These are phyloP conservation scores for Sphaceloma murrayae DNA, from an alignment of 2,329 filamentous ascomycete species.

Conservation along the genomic window DNA sequence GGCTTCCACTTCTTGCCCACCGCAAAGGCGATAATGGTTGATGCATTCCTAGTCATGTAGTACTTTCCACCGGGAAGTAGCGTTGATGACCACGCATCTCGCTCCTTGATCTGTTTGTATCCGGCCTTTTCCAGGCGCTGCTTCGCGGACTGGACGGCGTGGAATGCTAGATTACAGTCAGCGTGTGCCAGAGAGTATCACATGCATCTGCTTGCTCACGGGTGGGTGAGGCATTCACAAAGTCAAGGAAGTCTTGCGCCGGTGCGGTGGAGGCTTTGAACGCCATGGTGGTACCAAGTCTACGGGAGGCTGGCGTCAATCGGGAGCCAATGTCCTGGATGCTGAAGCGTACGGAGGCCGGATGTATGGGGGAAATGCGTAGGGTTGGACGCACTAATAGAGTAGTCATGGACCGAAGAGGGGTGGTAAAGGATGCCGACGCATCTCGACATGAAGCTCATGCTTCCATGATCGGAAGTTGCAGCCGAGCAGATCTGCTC, in stretches of 20 bases:
- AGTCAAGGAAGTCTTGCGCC: slow-evolving; percentile 79
- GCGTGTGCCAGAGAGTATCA: not conserved
- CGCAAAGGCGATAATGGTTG: slow-evolving; percentile 85
- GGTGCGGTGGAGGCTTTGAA: slow-evolving; percentile 35
- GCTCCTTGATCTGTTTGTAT: slow-evolving; percentile 81
- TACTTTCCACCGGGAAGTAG: slow-evolving; percentile 86
- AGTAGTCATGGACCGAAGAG: too few relatives aligned
- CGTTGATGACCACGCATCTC: slow-evolving; percentile 73
- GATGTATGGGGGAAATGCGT: too few relatives aligned
- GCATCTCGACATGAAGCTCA: too few relatives aligned
- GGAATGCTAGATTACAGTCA: slow-evolving; percentile 58
- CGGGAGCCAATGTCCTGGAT: too few relatives aligned
- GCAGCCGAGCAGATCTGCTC: too few relatives aligned
- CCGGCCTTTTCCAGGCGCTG: slow-evolving; percentile 69
- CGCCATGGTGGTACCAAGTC: slow-evolving; percentile 22
- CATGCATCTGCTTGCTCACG: slow-evolving; percentile 49
- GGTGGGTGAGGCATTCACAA: slow-evolving; percentile 88
- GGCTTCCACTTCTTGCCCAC: slow-evolving; percentile 85
- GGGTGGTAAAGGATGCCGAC: too few relatives aligned
- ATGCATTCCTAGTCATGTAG: slow-evolving; percentile 87
- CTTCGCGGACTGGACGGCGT: slow-evolving; percentile 75
- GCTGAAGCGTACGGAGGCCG: not conserved
- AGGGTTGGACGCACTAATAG: too few relatives aligned
- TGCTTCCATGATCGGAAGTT: too few relatives aligned
- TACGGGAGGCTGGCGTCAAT: not conserved